These are phyloP conservation scores for Penicillium salamii DNA, from an alignment of 495 filamentous ascomycete genomes.

Conservation along the genomic window DNA sequence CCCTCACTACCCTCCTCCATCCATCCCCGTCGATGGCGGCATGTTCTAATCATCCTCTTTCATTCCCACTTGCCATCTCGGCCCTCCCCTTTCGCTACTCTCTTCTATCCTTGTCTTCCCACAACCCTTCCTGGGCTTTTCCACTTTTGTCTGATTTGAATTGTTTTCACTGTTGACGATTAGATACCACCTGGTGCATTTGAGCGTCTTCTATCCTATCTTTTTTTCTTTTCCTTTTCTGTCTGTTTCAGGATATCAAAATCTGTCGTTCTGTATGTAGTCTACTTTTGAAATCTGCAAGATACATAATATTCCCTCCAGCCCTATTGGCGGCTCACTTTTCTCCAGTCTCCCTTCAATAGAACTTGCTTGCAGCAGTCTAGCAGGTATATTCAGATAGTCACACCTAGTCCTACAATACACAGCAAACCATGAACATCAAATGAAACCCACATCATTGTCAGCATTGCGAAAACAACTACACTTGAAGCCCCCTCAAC, in stretches of 20 bases:
- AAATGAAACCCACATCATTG: no score
- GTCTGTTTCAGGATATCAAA: background rate
- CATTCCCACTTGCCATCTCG: constrained; percentile 4
- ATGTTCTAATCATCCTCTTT: constrained; percentile 36
- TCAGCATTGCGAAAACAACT: no score
- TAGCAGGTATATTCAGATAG: no score
- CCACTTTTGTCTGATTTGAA: constrained; percentile 9
- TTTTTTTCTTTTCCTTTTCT: background rate
- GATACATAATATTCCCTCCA: background rate
- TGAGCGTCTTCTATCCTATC: constrained; percentile 8
- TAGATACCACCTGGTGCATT: constrained; percentile 13
- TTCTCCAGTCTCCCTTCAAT: no score
- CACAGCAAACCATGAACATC: no score
- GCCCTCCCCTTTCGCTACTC: constrained; percentile 13
- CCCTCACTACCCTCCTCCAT: constrained; percentile 37
- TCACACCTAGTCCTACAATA: no score
- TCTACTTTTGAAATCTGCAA: background rate
- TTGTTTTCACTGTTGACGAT: constrained; percentile 17
- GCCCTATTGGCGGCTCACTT: no score
- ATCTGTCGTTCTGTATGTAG: background rate
- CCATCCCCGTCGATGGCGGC: constrained; percentile 40
- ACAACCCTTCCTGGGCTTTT: background rate
- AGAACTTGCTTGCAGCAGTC: no score
- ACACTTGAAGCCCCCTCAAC: no score
- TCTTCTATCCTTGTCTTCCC: background rate